Evolutionary conservation across 2,329 filamentous ascomycete genomes (phyloP).

Genomic region (Diaporthe sp.): DNA sequence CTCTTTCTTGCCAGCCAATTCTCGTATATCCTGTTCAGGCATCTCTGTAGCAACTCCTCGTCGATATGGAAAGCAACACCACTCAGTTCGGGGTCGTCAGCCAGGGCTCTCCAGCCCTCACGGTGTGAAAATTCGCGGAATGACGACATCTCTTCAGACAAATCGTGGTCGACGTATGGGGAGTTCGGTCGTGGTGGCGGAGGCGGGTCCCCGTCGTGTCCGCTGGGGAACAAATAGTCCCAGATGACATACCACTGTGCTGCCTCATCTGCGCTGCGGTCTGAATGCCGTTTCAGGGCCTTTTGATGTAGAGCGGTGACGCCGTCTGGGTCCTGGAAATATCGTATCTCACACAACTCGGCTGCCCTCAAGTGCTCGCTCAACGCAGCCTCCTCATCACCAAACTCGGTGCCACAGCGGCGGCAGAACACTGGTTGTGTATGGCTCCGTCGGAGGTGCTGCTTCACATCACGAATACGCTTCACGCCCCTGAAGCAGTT

Average conservation of each 20-base stretch:
- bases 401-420: slow-evolving; percentile 41
- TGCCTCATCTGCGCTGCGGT: background rate
- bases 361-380: background rate
- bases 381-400: background rate
- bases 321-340: slow-evolving; percentile 33
- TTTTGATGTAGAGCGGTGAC: slow-evolving; percentile 35
- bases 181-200: slow-evolving; percentile 38
- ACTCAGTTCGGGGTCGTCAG: background rate
- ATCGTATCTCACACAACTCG: background rate
- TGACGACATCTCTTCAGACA: slow-evolving; percentile 40
- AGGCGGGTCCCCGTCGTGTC: too few species aligned
- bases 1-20: background rate
- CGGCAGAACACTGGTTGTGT: slow-evolving; percentile 38
- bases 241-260: slow-evolving; percentile 23
- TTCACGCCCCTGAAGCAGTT: slow-evolving; percentile 41
- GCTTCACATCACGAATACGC: slow-evolving; percentile 46
- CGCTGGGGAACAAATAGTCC: slow-evolving; percentile 24
- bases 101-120: background rate
- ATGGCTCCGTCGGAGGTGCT: slow-evolving; percentile 45
- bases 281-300: slow-evolving; percentile 8
- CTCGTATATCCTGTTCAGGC: background rate
- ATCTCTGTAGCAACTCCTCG: slow-evolving; percentile 1
- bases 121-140: slow-evolving; percentile 40
- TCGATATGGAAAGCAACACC: background rate
- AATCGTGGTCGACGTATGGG: slow-evolving; percentile 33